Evolutionary conservation across 106 monocot genomes (phyloP).

Genomic region (Gastrodia elata): DNA sequence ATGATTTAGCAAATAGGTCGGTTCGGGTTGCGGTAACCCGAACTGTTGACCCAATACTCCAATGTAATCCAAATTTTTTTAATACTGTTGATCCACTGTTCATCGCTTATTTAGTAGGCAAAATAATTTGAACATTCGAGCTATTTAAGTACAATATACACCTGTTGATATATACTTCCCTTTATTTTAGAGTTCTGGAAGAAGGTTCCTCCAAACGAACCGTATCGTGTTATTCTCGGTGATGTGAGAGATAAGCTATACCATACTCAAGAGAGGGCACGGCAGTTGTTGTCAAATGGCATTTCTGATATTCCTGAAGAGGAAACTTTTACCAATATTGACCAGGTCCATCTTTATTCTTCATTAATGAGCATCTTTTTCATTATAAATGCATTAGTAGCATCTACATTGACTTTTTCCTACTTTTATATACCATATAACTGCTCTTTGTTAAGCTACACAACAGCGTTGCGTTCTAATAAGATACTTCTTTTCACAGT

Average conservation of each 20-base stretch:
- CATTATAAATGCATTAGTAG: too few species aligned
- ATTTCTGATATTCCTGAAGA: constrained; percentile 74
- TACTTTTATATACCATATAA: not conserved
- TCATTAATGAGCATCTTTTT: not conserved
- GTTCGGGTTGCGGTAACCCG: too few species aligned
- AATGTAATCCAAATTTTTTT: too few species aligned
- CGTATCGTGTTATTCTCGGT: constrained; percentile 76
- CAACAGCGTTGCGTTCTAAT: not conserved
- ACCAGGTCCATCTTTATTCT: constrained; percentile 37
- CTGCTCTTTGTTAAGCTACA: too few species aligned
- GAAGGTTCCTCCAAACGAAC: constrained; percentile 77
- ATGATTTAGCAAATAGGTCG: too few species aligned
- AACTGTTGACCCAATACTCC: too few species aligned
- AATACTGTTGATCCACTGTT: too few species aligned
- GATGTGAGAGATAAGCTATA: constrained; percentile 83
- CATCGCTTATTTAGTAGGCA: too few species aligned
- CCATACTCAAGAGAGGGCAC: constrained; percentile 62
- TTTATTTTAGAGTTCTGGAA: constrained; percentile 58
- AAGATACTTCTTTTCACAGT: constrained; percentile 24
- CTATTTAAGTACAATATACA: not conserved
- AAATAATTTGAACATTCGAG: not conserved
- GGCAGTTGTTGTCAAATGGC: constrained; percentile 64
- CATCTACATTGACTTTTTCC: not conserved
- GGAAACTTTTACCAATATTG: constrained; percentile 53
- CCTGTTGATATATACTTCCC: not conserved